phyloP scores from a whole-genome alignment of 306 rosid genomes.

The Alnus rubra region DNA sequence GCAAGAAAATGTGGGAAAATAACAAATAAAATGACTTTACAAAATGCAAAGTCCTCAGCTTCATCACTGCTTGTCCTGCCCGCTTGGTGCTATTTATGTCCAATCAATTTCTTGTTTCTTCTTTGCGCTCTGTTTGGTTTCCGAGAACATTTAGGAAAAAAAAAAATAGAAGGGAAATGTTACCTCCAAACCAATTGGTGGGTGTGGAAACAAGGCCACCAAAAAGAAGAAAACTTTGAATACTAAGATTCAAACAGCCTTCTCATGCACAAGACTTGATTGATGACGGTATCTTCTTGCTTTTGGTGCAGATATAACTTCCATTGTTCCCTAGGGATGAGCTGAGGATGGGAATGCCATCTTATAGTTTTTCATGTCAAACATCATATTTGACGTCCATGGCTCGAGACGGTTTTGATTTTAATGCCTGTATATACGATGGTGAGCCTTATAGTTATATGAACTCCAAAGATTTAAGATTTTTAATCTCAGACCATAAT shows the following conservation, averaged over 20 bases:
- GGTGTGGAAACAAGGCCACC: too few species aligned
- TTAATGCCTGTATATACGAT: conserved; percentile 75
- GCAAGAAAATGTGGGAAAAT: background rate
- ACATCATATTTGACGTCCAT: conserved; percentile 61
- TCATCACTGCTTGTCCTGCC: background rate
- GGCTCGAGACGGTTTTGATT: conserved; percentile 84
- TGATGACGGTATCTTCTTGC: background rate
- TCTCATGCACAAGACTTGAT: background rate
- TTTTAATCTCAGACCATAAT: background rate
- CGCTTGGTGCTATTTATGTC: too few species aligned
- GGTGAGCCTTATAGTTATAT: conserved; percentile 47
- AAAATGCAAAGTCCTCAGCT: background rate
- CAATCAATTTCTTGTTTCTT: too few species aligned
- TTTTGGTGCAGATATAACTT: conserved; percentile 73
- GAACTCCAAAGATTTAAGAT: background rate
- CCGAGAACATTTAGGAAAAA: too few species aligned
- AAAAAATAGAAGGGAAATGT: too few species aligned
- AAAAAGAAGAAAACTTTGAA: too few species aligned
- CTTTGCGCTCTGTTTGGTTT: too few species aligned
- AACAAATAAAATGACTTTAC: background rate
- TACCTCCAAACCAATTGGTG: too few species aligned
- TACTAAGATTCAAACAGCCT: background rate
- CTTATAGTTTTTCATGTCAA: conserved; percentile 81
- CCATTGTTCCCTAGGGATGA: conserved; percentile 88
- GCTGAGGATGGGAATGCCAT: conserved; percentile 74